Conservation (phyloP, 2,329 filamentous ascomycete species). For the Botrytis porri region DNA sequence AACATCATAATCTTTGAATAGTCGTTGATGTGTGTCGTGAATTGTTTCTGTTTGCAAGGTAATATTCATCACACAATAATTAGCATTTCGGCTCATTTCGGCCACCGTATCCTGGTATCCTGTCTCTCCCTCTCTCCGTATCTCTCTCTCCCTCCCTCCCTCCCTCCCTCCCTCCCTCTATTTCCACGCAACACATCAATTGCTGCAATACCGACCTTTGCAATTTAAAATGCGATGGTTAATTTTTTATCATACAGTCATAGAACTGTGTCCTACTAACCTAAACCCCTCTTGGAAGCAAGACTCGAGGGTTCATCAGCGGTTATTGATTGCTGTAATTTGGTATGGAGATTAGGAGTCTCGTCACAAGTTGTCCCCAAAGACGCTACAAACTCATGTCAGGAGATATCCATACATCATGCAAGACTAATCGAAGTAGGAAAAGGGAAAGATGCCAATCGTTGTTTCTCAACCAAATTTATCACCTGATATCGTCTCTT, state of each 20-base stretch:
- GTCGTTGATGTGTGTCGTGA: not conserved
- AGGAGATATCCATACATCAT: not conserved
- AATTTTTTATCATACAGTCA: not conserved
- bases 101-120: not conserved
- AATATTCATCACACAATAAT: not conserved
- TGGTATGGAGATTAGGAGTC: not conserved
- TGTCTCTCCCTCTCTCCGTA: no score
- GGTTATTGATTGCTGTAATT: not conserved
- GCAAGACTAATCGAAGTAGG: not conserved
- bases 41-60: not conserved
- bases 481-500: not conserved
- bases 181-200: not conserved
- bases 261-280: not conserved
- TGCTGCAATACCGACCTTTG: not conserved
- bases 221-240: no score
- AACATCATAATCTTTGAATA: not conserved
- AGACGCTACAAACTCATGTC: not conserved
- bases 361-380: not conserved
- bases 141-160: no score
- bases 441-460: not conserved
- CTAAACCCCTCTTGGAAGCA: not conserved
- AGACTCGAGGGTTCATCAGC: not conserved
- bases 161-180: no score
- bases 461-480: not conserved
- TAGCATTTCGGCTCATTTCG: not conserved